Conservation (phyloP, 345 rosid genomes). For the Eucalyptus erythrocorys region DNA sequence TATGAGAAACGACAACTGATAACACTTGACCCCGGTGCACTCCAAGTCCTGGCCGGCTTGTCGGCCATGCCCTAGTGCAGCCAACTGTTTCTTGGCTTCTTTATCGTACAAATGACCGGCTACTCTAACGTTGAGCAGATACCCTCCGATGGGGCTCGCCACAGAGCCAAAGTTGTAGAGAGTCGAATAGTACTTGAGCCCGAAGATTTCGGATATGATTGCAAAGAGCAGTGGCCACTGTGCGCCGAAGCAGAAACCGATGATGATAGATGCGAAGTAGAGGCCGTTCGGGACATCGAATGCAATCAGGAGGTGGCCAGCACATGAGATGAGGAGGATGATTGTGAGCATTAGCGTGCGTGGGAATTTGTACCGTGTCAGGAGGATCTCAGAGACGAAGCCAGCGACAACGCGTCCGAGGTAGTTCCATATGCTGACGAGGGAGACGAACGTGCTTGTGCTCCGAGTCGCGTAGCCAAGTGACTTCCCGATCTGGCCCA, state of each 20-base stretch:
- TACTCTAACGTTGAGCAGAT: conserved; percentile 39
- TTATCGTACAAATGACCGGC: conserved; percentile 44
- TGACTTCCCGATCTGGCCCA: conserved; percentile 53
- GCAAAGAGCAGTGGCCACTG: conserved; percentile 54
- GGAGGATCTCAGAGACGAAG: conserved; percentile 32
- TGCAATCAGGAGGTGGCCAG: conserved; percentile 42
- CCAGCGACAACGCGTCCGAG: conserved; percentile 45
- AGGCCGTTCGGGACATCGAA: conserved; percentile 25
- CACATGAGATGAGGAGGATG: conserved; percentile 31
- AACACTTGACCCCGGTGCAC: conserved; percentile 44
- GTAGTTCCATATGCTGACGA: conserved; percentile 61
- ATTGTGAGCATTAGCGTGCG: conserved; percentile 32
- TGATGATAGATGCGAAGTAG: conserved; percentile 35
- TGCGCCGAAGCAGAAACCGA: conserved; percentile 54
- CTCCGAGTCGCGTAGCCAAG: conserved; percentile 35
- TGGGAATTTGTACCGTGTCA: conserved; percentile 34
- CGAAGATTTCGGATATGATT: conserved; percentile 51
- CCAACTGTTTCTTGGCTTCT: conserved; percentile 41
- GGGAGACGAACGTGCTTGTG: conserved; percentile 39
- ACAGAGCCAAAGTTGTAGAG: conserved; percentile 42
- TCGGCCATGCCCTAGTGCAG: conserved; percentile 10
- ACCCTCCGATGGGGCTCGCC: conserved; percentile 58
- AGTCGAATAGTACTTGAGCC: conserved; percentile 56
- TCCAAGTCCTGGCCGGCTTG: conserved; percentile 7
- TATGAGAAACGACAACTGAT: conserved; percentile 41